phyloP scores from a whole-genome alignment of 2,329 filamentous ascomycete species.

The Epichloe uncinata region DNA sequence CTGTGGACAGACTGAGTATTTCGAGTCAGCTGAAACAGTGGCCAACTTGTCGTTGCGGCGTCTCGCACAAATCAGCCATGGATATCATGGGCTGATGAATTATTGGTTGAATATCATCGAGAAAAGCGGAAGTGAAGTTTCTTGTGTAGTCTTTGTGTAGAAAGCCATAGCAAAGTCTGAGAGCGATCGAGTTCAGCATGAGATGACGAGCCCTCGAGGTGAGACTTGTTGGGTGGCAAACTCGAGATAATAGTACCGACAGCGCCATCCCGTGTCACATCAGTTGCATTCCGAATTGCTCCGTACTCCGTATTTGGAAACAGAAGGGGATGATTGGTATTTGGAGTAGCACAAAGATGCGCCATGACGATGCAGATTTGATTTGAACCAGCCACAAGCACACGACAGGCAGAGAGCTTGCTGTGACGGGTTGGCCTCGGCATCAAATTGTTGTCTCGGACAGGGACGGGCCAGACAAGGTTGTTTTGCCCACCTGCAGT shows the following conservation, averaged over 20 bases:
- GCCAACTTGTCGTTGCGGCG: neutral
- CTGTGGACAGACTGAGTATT: slow-evolving; percentile 18
- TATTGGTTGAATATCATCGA: neutral
- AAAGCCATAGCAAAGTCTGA: neutral
- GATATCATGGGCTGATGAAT: neutral
- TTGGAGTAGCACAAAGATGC: neutral
- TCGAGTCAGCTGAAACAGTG: neutral
- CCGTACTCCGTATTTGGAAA: neutral
- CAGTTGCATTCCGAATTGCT: neutral
- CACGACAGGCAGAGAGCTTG: neutral
- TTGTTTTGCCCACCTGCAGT: too few relatives aligned
- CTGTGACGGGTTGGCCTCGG: too few relatives aligned
- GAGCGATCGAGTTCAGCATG: neutral
- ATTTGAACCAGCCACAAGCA: neutral
- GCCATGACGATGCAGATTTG: neutral
- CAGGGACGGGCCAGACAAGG: neutral
- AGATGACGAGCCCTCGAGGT: neutral
- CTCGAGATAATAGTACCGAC: neutral
- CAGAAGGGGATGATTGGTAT: neutral
- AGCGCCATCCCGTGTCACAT: neutral
- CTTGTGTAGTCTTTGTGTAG: neutral
- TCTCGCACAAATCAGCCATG: neutral
- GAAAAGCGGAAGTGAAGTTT: neutral
- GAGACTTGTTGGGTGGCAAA: neutral
- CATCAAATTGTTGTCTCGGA: neutral